These are phyloP conservation scores for Ascochyta viciae-villosae DNA, from an alignment of 2,329 filamentous ascomycete genomes.

Conservation along the genomic window DNA sequence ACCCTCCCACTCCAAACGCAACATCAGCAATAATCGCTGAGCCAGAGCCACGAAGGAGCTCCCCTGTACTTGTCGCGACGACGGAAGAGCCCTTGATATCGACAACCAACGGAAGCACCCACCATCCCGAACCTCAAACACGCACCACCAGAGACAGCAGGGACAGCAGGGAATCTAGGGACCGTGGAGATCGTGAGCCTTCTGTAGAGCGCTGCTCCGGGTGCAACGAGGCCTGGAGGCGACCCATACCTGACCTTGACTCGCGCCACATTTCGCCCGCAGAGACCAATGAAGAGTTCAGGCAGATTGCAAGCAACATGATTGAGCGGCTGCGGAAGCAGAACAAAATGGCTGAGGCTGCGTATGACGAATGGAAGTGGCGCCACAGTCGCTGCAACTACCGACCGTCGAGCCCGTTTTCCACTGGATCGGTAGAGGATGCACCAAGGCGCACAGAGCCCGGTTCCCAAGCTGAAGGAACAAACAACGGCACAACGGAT, in stretches of 20 bases:
- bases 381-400: constrained; percentile 17
- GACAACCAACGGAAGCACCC: constrained; percentile 2
- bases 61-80: constrained; percentile 10
- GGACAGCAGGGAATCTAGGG: constrained; percentile 10
- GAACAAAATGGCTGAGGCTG: constrained; percentile 26
- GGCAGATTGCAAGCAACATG: constrained; percentile 21
- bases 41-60: constrained; percentile 13
- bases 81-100: constrained; percentile 17
- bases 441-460: constrained; percentile 8
- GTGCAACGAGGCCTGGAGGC: constrained; percentile 30
- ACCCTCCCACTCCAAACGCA: constrained; percentile 17
- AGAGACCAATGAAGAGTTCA: constrained; percentile 24
- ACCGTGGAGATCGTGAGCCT: constrained; percentile 19
- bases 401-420: constrained; percentile 2
- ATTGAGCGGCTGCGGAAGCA: constrained; percentile 28
- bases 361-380: constrained; percentile 25
- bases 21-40: constrained; percentile 10
- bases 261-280: constrained; percentile 20
- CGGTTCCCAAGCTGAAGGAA: neutral
- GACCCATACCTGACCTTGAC: constrained; percentile 25
- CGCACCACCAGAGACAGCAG: constrained; percentile 5
- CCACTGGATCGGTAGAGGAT: constrained; percentile 12
- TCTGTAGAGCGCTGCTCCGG: constrained; percentile 30
- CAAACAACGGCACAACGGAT: constrained; percentile 4
- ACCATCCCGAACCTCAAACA: constrained; percentile 11